Base-by-base conservation (phyloP, 2,329 filamentous ascomycete genomes). In the Colletotrichum lentis region DNA sequence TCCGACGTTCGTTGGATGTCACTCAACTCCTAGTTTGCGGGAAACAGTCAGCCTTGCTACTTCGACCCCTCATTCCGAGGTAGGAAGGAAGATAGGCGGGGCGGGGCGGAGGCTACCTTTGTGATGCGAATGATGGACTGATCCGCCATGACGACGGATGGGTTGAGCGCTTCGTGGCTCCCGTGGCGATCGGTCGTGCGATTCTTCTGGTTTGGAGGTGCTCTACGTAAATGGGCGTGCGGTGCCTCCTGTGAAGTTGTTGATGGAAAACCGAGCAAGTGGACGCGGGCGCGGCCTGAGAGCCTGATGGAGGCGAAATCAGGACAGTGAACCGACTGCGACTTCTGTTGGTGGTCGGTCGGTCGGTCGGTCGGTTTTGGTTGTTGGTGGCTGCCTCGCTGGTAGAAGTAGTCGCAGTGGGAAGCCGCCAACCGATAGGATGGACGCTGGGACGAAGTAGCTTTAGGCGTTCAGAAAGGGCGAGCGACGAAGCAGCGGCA, bases 51-150 rank as follows among this genome's bases (percentile, higher is more conserved):
- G 67, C 67, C 47, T 68, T 52, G 35, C 20, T 37, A 53, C 52
- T 57, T 16, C 49, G 6, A 61, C 56, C 50, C 62, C 50, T 57
- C 62, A 52, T 50, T 56, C 56, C 35, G 16, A 31, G 50, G 20
- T 53, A 24, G 44, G 50, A 39, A 16, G 20, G 50, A 39, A 12
- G 20, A 50, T 20, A 41, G 50, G 47, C 37, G 64, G 44, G 69
- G 65, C 60, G 53, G 64, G 71, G 68, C 49, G 24, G 31, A 66
- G 79, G 83, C 73, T 83, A 93, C 91, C 83, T 93, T 92, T 71
- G 92, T 92, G 79, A 97, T 95, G 72, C 93, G 91, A 73, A 97
- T 90, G 74, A 96, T 92, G 68, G 91, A 93, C 79, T 96, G 93
- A 79, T 96, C 93, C 70, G 90, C 88, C 90, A 93, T 93, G 74